These are phyloP conservation scores for Vanrija humicola DNA, from an alignment of 1,284 basidiomycete genomes.

Conservation along the genomic window DNA sequence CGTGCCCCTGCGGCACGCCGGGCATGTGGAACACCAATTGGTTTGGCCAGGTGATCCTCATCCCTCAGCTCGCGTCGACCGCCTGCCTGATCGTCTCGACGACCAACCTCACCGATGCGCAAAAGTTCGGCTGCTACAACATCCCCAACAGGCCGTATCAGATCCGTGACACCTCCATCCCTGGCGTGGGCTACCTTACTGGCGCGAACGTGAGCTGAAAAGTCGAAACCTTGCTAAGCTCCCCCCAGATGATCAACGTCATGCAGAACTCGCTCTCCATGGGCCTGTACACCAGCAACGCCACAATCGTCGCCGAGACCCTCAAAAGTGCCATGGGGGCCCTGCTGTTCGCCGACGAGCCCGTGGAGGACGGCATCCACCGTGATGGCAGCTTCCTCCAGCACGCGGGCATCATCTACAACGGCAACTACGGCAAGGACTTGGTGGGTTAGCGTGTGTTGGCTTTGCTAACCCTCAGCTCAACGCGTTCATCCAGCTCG, in stretches of 20 bases:
- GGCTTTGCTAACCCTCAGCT: constrained; percentile 1
- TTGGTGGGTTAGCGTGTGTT: constrained; percentile 50
- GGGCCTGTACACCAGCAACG: constrained; percentile 21
- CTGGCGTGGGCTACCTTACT: constrained; percentile 54
- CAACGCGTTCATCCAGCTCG: constrained; percentile 32
- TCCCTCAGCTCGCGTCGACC: constrained; percentile 57
- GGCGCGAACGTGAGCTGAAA: constrained; percentile 55
- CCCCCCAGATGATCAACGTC: constrained; percentile 15
- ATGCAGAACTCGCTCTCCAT: constrained; percentile 28
- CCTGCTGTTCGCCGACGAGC: constrained; percentile 13
- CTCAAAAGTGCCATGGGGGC: constrained; percentile 18
- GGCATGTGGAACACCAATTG: constrained; percentile 67
- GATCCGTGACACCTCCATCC: constrained; percentile 52
- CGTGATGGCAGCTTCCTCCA: constrained; percentile 63
- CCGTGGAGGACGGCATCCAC: constrained; percentile 58
- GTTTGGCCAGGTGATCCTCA: constrained; percentile 62
- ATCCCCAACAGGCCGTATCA: constrained; percentile 58
- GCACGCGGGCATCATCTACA: constrained; percentile 60
- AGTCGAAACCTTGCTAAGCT: too few species aligned
- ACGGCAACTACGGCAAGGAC: constrained; percentile 62
- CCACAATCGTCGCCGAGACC: constrained; percentile 19
- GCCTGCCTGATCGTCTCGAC: constrained; percentile 58
- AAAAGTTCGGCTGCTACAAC: constrained; percentile 53
- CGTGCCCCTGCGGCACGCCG: constrained; percentile 37
- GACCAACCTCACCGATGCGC: constrained; percentile 48